Evolutionary conservation across 2,329 filamentous ascomycete species (phyloP), one percentile per base, ranked within the genome.

Genomic region (Stachybotrys echinatus): DNA sequence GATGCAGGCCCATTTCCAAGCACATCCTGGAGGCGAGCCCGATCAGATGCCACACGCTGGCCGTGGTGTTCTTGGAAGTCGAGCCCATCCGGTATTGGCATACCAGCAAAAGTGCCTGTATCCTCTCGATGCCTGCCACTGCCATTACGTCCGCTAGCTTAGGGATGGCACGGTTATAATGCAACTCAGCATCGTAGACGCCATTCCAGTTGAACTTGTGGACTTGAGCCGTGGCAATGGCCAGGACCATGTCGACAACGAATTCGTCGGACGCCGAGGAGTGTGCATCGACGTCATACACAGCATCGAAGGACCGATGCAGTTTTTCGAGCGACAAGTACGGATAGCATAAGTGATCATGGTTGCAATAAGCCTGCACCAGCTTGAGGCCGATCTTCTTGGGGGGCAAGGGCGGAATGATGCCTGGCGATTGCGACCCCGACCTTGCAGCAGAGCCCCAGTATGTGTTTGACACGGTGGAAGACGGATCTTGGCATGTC

Each of bases 141-240:
- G 63, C 61, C 8, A 74, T 59, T 1, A 74, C 69, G 10, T 65
- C 59, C 17, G 61, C 63, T 1, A 73, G 52, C n/a, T 64, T 61
- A 1, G 55, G 58, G 59, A 69, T 68, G 4, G 72, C 71, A 12
- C 68, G 61, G 14, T 63, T 61, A 42, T 73, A 69, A 23, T 72
- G 71, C 2, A 61, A 68, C 46, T 74, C 70, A 3, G 71, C 71
- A 52, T 72, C 68, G 3, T 69, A 70, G 3, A 71, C 56, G 6
- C 63, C 67, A 47, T 72, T 66, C 70, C 71, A 74, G 38, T 74
- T 68, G 44, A 71, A 70, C 53, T 74, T 74, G 52, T 69, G 66
- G 5, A 71, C 65, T 40, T 72, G 70, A 0, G 69, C 66, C 0
- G 67, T 73, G 2, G 68, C 68, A 38, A 74, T 74, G 7, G 72